Conservation (phyloP, 805 yeast genomes). For the Metschnikowia dekortorum region DNA sequence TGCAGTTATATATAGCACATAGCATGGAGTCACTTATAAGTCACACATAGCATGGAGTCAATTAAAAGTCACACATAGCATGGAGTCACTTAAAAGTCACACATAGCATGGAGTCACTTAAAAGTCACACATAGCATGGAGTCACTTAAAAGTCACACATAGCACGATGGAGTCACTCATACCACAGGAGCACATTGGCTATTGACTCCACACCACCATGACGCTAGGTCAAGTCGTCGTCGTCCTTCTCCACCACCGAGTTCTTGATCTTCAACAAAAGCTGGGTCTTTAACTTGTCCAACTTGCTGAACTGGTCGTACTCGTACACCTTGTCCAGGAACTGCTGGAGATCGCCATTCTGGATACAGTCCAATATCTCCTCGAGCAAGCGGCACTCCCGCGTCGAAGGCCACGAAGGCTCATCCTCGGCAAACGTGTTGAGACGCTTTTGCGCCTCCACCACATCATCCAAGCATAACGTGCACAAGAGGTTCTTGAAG, state of each 20-base stretch:
- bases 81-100: neutral
- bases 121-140: no score
- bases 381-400: constrained; percentile 69
- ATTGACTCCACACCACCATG: neutral
- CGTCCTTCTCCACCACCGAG: constrained; percentile 66
- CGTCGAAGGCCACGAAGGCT: constrained; percentile 67
- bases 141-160: no score
- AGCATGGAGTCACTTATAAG: no score
- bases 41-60: no score
- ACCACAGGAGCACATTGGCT: neutral
- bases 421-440: constrained; percentile 62
- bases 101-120: no score
- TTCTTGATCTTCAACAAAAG: constrained; percentile 78
- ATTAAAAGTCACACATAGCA: no score
- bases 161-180: neutral
- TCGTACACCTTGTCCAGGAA: constrained; percentile 73
- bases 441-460: constrained; percentile 80
- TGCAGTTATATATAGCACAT: no score
- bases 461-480: constrained; percentile 76
- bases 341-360: constrained; percentile 73
- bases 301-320: constrained; percentile 80
- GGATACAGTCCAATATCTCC: constrained; percentile 68
- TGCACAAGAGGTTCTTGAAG: constrained; percentile 75
- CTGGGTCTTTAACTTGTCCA: constrained; percentile 88
- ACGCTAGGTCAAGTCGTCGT: constrained; percentile 45